Evolutionary conservation across 495 filamentous ascomycete species (phyloP), one percentile per base, ranked within the genome.

Genomic region (Trichoderma erinaceum): DNA sequence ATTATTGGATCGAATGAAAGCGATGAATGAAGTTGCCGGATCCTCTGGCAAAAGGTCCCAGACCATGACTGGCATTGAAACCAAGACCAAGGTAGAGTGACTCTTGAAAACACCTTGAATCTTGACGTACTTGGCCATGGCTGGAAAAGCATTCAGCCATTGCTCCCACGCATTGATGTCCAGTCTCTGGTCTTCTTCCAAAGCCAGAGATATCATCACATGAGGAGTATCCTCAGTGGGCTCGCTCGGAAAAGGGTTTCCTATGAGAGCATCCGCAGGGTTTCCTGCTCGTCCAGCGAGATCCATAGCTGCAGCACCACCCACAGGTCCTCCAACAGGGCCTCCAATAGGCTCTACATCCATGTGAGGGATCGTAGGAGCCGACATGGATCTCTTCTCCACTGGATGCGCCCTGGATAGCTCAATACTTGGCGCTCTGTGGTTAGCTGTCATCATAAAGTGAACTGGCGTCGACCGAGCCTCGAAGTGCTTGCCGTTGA

Each of bases 21-120:
- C 79, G 16, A 86, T 69, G n/a, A 86, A 85, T 0, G 77, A 78
- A 67, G 81, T 81, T 0, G 83, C 83, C 7, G 77, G 79, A 64
- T 82, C 73, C 41, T 82, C 79, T 2, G 82, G 82, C 0, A 86
- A 72, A 29, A 85, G 73, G 70, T 84, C 79, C 83, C 83, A 86
- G 10, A 85, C 73, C 74, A 81, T 82, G 32, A 84, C 76, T 2
- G 83, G 83, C 61, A 86, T 70, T 0, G 81, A 81, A 0, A 85
- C 67, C 16, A 85, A 68, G 16, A 84, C 69, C 41, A 86, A 67
- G 0, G 78, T 83, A 16, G 83, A 86, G 68, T 84, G 77, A 58
- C 82, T 84, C 68, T 81, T 80, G 70, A 82, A 86, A 3, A 83
- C 77, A 27, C 82, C 82, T 72, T 86, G 81, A 6, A 85, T 78